Evolutionary conservation across 225 moss, liverwort and hornwort species (phyloP).

Genomic region (Physcomitrellopsis africana): DNA sequence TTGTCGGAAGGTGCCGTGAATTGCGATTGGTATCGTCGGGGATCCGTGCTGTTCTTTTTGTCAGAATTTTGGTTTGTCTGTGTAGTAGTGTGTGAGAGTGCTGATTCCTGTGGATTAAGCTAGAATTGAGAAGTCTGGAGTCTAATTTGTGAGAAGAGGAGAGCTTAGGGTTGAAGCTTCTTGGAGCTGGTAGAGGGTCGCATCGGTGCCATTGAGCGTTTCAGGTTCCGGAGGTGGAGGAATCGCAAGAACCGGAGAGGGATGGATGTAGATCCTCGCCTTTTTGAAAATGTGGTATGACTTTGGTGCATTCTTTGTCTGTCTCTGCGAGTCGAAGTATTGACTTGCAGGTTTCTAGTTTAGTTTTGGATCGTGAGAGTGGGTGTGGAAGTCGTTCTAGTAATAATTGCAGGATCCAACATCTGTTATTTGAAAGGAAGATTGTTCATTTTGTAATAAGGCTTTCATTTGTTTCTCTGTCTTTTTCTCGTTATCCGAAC

Average conservation of each 20-base stretch:
- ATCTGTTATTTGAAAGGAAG: background rate
- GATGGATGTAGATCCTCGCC: conserved; percentile 70
- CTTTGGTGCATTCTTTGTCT: background rate
- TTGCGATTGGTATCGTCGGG: no score
- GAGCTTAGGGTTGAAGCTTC: background rate
- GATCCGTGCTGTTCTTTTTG: no score
- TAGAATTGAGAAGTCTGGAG: no score
- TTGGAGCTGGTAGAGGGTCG: conserved; percentile 11
- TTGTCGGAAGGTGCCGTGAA: no score
- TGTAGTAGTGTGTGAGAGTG: no score
- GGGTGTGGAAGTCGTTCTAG: background rate
- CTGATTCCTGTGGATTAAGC: no score
- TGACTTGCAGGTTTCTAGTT: background rate
- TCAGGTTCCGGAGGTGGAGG: conserved; percentile 35
- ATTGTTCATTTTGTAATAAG: background rate
- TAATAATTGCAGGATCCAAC: background rate
- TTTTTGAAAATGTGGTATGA: conserved; percentile 60
- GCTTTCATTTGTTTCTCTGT: background rate
- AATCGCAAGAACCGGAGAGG: conserved; percentile 46
- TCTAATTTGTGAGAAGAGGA: background rate
- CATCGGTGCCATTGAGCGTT: conserved; percentile 36
- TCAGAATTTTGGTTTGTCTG: no score
- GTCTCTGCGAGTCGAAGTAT: background rate
- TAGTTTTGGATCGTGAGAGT: background rate
- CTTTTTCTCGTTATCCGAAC: background rate